Base-by-base conservation (phyloP, 495 filamentous ascomycete genomes). In the Chlorociboria aeruginascens region DNA sequence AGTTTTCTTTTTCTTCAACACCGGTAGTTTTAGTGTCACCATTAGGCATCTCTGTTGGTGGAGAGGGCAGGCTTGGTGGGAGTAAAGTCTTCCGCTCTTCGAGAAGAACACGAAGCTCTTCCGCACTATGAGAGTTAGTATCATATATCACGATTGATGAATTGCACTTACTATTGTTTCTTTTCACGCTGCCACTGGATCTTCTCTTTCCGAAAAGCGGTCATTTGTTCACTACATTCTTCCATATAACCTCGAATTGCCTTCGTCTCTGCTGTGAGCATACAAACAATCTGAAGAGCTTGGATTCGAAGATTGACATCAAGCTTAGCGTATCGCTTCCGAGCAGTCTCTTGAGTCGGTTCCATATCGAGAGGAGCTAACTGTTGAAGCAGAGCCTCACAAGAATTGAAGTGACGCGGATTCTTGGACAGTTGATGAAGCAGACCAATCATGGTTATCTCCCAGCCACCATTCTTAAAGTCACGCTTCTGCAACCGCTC, bases 391-490 rank as follows among this genome's bases (percentile, higher is more conserved):
- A 97, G 75, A 38, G 82, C 74, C 52, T 95, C 86, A 59, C 89
- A 95, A 25, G 65, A 61, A n/a, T 74, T 72, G 41, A 84, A 73
- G 38, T 78, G 72, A 9, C 78, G 71, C n/a, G 79, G 76, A 42
- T 76, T 79, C 60, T 80, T 77, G 12, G 90, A 92, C 8, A 98
- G 70, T 53, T 89, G 86, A 51, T 94, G 71, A 16, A 98, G 61
- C 11, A 97, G 66, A 9, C 92, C 92, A 30, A 95, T 79, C 60
- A 98, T 73, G 46, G 96, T 88, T 48, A 85, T 56, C 58, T 95
- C 76, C 92, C 92, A 98, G 30, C 87, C 89, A 43, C 90, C 93
- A 34, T 92, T 78, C 43, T 80, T 73, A 64, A 96, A 96, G 54
- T 95, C 83, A 9, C 92, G 82, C 50, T 83, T 82, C 55, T 78